Conservation (phyloP, 208 protist species). For the Leishmania tarentolae region DNA sequence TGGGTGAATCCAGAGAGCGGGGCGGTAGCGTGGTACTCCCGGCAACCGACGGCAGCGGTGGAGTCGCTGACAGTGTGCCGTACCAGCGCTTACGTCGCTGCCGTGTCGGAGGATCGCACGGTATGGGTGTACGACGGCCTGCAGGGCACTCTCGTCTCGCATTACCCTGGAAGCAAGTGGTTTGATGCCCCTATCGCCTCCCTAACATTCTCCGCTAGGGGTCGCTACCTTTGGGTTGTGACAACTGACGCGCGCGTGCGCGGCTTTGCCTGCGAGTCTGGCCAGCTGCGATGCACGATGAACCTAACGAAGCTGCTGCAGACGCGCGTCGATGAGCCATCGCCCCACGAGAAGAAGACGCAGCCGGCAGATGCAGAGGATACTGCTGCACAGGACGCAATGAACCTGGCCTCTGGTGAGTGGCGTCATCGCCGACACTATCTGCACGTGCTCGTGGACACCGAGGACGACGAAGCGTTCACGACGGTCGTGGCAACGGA, state of each 20-base stretch:
- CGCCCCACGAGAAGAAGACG: background rate
- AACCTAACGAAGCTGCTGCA: constrained; percentile 38
- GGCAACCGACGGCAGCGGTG: constrained; percentile 38
- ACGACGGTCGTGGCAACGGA: constrained; percentile 33
- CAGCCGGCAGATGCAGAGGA: background rate
- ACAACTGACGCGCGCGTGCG: constrained; percentile 63
- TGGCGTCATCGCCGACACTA: constrained; percentile 28
- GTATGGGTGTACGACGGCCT: constrained; percentile 75
- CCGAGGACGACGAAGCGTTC: constrained; percentile 50
- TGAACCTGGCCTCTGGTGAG: constrained; percentile 5
- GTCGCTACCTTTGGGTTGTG: constrained; percentile 71
- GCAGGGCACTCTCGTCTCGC: constrained; percentile 63
- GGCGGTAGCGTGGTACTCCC: constrained; percentile 34
- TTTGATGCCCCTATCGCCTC: constrained; percentile 61
- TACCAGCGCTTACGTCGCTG: constrained; percentile 72
- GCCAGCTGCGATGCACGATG: constrained; percentile 44
- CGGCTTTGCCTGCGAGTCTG: constrained; percentile 76
- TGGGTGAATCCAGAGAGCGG: constrained; percentile 48
- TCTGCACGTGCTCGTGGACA: constrained; percentile 45
- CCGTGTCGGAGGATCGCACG: constrained; percentile 64
- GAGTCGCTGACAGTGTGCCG: constrained; percentile 27
- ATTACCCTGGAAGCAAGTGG: constrained; percentile 39
- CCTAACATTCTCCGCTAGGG: constrained; percentile 65
- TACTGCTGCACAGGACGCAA: background rate
- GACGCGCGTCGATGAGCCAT: background rate